Percentiles rank a stretch among this genome's conserved stretches.
Conservation (phyloP, 2,329 filamentous ascomycete genomes). For the Harringtonia lauricola region DNA sequence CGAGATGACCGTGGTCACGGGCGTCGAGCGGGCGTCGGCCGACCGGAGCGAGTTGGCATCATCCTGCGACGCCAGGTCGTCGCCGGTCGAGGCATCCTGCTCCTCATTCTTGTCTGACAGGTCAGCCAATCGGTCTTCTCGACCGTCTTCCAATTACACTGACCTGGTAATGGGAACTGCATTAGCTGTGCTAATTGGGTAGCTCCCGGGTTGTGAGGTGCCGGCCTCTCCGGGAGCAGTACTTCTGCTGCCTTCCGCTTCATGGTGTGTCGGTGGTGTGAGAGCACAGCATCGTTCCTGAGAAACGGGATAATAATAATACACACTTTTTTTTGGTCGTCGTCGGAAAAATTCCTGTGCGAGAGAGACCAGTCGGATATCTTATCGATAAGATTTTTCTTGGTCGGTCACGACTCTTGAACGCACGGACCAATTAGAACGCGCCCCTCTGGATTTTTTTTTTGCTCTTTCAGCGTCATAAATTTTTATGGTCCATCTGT, state of each 20-base stretch:
- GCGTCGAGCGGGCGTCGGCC: conserved; percentile 5
- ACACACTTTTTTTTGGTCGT: not conserved
- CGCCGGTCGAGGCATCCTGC: not conserved
- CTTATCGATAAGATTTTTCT: conserved; percentile 10
- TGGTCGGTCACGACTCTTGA: not conserved
- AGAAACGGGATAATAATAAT: no score
- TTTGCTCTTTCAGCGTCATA: not conserved
- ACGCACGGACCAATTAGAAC: conserved; percentile 4
- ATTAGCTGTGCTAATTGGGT: no score
- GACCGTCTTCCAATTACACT: no score
- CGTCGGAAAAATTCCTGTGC: not conserved
- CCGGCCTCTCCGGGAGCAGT: conserved; percentile 1
- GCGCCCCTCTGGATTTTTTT: conserved; percentile 8
- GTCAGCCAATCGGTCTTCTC: no score
- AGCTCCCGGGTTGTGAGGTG: not conserved
- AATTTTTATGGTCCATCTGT: not conserved
- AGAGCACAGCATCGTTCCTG: no score
- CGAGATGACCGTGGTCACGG: conserved; percentile 8
- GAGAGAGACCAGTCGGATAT: not conserved
- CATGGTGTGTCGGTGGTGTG: not conserved
- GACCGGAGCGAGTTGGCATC: not conserved
- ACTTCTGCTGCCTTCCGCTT: conserved; percentile 11
- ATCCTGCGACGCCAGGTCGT: conserved; percentile 4
- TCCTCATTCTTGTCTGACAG: not conserved
- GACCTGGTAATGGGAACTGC: no score